These are phyloP conservation scores for Trametes cingulata DNA, from an alignment of 768 basidiomycete species.

Conservation along the genomic window DNA sequence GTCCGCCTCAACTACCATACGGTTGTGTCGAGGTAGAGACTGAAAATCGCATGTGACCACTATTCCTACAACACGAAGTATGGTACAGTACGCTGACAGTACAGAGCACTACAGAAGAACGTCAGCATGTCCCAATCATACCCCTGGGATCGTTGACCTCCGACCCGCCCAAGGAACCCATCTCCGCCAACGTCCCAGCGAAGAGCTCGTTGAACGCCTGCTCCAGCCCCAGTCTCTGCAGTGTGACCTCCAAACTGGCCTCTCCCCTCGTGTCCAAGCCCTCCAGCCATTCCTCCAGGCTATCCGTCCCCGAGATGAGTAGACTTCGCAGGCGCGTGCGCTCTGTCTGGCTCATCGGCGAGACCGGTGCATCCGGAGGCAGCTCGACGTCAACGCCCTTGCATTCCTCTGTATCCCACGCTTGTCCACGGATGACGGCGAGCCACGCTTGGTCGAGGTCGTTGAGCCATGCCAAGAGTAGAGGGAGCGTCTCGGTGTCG, in stretches of 20 bases:
- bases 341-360: slow-evolving; percentile 69
- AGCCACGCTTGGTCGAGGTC: slow-evolving; percentile 78
- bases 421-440: slow-evolving; percentile 59
- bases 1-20: too few species aligned
- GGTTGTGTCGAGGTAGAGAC: too few species aligned
- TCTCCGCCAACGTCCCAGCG: slow-evolving; percentile 55
- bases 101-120: neutral
- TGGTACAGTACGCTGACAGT: neutral
- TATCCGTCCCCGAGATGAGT: slow-evolving; percentile 57
- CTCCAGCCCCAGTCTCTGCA: slow-evolving; percentile 56
- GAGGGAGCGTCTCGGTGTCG: slow-evolving; percentile 43
- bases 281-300: slow-evolving; percentile 70
- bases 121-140: slow-evolving; percentile 31
- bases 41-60: neutral
- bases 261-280: slow-evolving; percentile 28
- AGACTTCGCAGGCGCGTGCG: slow-evolving; percentile 68
- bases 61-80: neutral
- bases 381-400: slow-evolving; percentile 44
- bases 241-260: slow-evolving; percentile 34
- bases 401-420: slow-evolving; percentile 60
- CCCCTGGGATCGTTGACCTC: slow-evolving; percentile 26
- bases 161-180: slow-evolving; percentile 48
- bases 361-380: slow-evolving; percentile 40
- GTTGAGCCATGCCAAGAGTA: slow-evolving; percentile 65
- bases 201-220: slow-evolving; percentile 68